Conservation (phyloP, 331 rosid species). For the Stylosanthes scabra region DNA sequence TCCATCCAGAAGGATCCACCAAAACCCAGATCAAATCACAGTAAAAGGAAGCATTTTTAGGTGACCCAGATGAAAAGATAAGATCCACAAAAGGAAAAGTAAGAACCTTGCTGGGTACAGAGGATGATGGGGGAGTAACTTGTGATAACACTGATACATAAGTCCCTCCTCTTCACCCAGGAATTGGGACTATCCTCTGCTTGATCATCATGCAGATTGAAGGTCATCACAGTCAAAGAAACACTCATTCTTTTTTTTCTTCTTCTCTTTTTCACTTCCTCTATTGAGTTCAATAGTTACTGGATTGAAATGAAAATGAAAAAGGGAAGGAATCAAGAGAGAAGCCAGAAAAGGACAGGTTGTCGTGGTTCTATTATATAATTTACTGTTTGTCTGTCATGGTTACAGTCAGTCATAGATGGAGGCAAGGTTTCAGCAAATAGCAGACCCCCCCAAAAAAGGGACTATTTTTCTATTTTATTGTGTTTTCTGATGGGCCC, state of each 20-base stretch:
- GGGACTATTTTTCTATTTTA: neutral
- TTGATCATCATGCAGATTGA: constrained; percentile 92
- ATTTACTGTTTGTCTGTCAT: neutral
- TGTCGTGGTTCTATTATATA: constrained; percentile 19
- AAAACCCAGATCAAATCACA: constrained; percentile 35
- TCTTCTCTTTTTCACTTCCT: neutral
- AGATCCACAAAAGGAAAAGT: constrained; percentile 42
- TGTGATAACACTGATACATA: constrained; percentile 84
- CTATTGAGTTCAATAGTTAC: constrained; percentile 45
- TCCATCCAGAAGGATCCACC: constrained; percentile 23
- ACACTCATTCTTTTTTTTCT: constrained; percentile 69
- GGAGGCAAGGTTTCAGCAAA: neutral
- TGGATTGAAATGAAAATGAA: constrained; percentile 22
- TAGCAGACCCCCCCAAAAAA: neutral
- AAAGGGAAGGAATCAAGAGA: constrained; percentile 25
- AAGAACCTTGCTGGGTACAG: constrained; percentile 91
- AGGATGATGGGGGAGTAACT: constrained; percentile 87
- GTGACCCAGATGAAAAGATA: constrained; percentile 43
- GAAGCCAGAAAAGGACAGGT: constrained; percentile 17
- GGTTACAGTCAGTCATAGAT: neutral
- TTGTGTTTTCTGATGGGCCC: neutral
- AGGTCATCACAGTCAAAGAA: constrained; percentile 90
- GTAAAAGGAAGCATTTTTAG: constrained; percentile 49
- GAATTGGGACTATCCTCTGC: constrained; percentile 86
- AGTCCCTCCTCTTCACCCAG: constrained; percentile 94